Percentiles rank a stretch among this genome's conserved stretches.
Conservation (phyloP, 176 grass and related monocot genomes). For the Oryza officinalis region DNA sequence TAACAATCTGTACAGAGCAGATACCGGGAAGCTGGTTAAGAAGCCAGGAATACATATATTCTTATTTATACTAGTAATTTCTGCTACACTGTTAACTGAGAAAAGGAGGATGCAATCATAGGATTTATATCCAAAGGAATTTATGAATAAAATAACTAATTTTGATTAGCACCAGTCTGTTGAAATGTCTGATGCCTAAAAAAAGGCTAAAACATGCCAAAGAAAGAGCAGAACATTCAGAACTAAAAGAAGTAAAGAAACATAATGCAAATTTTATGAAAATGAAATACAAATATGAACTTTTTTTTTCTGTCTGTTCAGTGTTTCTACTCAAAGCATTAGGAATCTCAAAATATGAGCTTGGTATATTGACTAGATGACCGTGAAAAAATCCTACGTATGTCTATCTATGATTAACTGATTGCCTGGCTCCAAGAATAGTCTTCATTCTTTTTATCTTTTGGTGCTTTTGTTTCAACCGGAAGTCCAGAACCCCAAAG, state of each 20-base stretch:
- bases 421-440: too few relatives aligned
- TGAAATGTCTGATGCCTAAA: not conserved
- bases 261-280: not conserved
- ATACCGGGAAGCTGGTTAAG: not conserved
- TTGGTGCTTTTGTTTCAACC: not conserved
- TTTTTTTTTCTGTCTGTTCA: too few relatives aligned
- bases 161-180: not conserved
- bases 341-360: not conserved
- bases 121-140: conserved; percentile 7
- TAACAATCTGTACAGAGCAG: conserved; percentile 50
- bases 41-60: not conserved
- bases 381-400: too few relatives aligned
- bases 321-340: not conserved
- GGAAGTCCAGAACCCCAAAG: not conserved
- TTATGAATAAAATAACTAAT: not conserved
- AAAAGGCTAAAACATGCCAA: not conserved
- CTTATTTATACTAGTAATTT: not conserved
- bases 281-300: not conserved
- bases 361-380: too few relatives aligned
- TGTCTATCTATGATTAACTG: too few relatives aligned
- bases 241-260: not conserved
- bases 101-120: not conserved
- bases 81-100: not conserved
- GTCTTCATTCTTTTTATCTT: not conserved
- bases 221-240: not conserved